phyloP scores from a whole-genome alignment of 257 asterid genomes.

The Solanum sitiens region DNA sequence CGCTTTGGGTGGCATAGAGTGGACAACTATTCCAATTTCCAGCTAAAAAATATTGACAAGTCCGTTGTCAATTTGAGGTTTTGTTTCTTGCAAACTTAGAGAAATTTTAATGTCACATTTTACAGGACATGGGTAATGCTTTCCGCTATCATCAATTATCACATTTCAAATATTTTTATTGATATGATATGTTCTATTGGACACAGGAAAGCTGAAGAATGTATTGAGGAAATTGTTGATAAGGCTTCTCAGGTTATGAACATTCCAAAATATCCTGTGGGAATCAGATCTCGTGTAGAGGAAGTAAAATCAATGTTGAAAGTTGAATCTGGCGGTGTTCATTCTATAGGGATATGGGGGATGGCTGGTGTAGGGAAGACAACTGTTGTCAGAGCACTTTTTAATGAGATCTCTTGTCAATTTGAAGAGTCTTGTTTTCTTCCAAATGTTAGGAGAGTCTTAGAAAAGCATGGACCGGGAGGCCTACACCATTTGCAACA shows the following conservation, averaged over 20 bases:
- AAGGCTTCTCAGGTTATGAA: neutral
- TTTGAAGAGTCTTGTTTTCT: neutral
- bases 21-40: neutral
- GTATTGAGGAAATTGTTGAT: neutral
- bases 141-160: neutral
- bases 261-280: neutral
- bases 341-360: neutral
- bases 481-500: neutral
- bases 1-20: neutral
- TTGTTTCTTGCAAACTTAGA: neutral
- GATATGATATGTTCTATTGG: neutral
- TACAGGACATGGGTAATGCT: too few relatives aligned
- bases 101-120: neutral
- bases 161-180: neutral
- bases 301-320: neutral
- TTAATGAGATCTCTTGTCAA: neutral
- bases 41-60: neutral
- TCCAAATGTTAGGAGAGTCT: neutral
- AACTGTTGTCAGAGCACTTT: neutral
- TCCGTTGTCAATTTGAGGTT: neutral
- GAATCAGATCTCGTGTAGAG: neutral
- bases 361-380: constrained; percentile 1
- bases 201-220: neutral
- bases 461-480: neutral
- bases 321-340: neutral